Evolutionary conservation across 2,329 filamentous ascomycete genomes (phyloP).

Genomic region (Seiridium cupressi): DNA sequence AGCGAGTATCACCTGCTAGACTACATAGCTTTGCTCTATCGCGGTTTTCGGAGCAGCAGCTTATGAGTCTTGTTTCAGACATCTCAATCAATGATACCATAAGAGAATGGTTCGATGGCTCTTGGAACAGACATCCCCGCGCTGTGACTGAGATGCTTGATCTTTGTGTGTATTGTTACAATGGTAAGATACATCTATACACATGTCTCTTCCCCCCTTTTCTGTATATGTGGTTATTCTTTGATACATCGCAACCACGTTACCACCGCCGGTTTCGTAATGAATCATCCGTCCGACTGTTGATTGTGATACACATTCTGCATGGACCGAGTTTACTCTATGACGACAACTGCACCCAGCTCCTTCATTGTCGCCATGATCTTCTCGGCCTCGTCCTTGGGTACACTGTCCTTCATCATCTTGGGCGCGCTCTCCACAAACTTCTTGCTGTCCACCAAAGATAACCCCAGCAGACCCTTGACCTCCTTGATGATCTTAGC

Average conservation of each 20-base stretch:
- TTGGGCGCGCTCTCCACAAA: slow-evolving; percentile 98
- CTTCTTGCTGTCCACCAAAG: slow-evolving; percentile 99
- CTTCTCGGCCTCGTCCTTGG: slow-evolving; percentile 99
- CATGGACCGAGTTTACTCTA: slow-evolving; percentile 68
- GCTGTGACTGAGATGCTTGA: slow-evolving; percentile 2
- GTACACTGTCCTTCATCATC: slow-evolving; percentile 97
- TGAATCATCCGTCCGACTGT: neutral
- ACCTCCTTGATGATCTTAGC: slow-evolving; percentile 99
- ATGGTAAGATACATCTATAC: slow-evolving; percentile 13
- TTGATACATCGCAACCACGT: neutral
- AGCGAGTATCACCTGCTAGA: too few species aligned
- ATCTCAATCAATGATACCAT: neutral
- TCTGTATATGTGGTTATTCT: neutral
- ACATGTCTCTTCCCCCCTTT: slow-evolving; percentile 2
- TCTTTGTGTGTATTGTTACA: slow-evolving; percentile 14
- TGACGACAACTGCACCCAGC: slow-evolving; percentile 80
- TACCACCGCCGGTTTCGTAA: neutral
- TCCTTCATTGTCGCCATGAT: slow-evolving; percentile 94
- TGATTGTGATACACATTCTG: neutral
- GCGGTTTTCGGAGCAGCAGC: too few species aligned
- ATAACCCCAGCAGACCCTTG: slow-evolving; percentile 92
- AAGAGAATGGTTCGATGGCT: neutral
- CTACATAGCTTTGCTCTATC: too few species aligned
- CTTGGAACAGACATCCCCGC: neutral
- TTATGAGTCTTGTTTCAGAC: neutral